These are phyloP conservation scores for Anthracocystis panici-leucophaei DNA, from an alignment of 1,284 basidiomycete genomes.

Conservation along the genomic window DNA sequence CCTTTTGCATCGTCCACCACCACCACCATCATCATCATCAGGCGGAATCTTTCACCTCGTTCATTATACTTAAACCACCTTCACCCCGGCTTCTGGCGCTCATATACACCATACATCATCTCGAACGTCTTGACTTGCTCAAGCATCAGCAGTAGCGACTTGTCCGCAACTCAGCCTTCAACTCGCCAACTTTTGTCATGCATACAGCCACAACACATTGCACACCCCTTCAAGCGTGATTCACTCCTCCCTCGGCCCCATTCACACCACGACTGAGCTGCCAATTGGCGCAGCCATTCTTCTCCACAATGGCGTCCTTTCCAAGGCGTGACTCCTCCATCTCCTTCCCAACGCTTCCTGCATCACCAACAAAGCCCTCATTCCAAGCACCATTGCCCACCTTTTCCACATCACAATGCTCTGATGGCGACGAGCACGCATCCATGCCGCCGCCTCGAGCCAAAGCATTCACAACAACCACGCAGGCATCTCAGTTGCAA, in stretches of 20 bases:
- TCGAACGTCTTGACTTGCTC: no score
- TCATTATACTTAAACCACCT: neutral
- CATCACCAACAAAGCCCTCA: constrained; percentile 22
- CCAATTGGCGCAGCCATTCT: neutral
- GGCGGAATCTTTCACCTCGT: no score
- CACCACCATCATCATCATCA: constrained; percentile 7
- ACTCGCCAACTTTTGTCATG: constrained; percentile 1
- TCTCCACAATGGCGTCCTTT: constrained; percentile 26
- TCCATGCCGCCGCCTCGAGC: constrained; percentile 29
- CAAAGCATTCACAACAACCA: constrained; percentile 11
- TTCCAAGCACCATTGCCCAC: constrained; percentile 16
- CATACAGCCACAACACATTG: neutral
- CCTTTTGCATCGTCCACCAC: neutral
- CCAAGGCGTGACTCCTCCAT: constrained; percentile 38
- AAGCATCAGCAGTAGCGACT: neutral
- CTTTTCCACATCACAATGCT: constrained; percentile 29
- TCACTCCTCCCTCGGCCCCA: neutral
- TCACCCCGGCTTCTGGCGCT: neutral
- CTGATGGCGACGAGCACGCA: constrained; percentile 1
- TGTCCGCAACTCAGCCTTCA: neutral
- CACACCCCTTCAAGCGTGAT: neutral
- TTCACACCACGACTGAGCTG: neutral
- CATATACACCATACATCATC: no score
- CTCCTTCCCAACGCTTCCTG: constrained; percentile 41
- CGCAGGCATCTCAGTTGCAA: constrained; percentile 12